These are phyloP conservation scores for Podospora pseudoanserina DNA, from an alignment of 495 filamentous ascomycete genomes.

Conservation along the genomic window DNA sequence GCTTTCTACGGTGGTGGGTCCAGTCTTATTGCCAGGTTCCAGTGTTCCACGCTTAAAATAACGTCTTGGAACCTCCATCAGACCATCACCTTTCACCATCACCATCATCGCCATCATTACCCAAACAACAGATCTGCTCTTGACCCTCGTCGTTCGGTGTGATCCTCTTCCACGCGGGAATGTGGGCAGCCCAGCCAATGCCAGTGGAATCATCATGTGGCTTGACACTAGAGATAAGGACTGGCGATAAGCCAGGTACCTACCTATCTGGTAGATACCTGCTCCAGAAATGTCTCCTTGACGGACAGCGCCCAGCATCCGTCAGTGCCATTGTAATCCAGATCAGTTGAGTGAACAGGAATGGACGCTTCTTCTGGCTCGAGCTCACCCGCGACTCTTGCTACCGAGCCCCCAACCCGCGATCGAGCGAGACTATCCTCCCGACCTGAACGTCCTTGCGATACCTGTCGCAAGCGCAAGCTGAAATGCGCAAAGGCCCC, in stretches of 20 bases:
- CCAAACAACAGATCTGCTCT: background rate
- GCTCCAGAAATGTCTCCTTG: no score
- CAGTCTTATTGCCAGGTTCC: no score
- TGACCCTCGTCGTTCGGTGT: background rate
- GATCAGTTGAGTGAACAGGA: background rate
- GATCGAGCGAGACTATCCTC: slow-evolving; percentile 15
- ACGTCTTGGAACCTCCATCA: no score
- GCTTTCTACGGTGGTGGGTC: no score
- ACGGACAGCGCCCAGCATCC: background rate
- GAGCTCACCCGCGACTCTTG: background rate
- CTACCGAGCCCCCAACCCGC: slow-evolving; percentile 2
- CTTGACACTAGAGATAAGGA: slow-evolving; percentile 3
- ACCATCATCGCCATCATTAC: no score
- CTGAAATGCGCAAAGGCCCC: slow-evolving; percentile 72
- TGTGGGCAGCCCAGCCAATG: background rate
- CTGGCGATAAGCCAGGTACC: background rate
- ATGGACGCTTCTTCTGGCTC: background rate
- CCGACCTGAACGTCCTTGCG: slow-evolving; percentile 39
- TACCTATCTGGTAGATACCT: background rate
- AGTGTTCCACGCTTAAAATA: no score
- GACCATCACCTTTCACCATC: no score
- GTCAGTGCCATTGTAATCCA: no score
- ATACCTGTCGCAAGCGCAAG: slow-evolving; percentile 75
- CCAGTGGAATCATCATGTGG: background rate
- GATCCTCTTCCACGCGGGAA: background rate